These are phyloP conservation scores for Mucuna pruriens DNA, from an alignment of 306 rosid species.

Conservation along the genomic window DNA sequence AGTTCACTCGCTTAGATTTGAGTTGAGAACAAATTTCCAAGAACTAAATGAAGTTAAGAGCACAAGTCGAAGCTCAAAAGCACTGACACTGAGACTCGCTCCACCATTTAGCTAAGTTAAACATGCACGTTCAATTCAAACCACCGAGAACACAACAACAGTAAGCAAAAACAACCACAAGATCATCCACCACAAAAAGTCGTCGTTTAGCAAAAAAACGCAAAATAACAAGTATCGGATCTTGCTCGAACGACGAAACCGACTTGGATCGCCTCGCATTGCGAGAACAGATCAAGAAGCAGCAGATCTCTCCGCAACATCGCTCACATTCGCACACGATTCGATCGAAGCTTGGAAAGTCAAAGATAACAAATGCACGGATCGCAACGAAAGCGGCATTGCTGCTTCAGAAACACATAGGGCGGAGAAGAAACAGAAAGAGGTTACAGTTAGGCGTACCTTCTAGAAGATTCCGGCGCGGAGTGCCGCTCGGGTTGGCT, in stretches of 20 bases:
- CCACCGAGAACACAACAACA: neutral
- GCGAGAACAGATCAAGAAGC: slow-evolving; percentile 6
- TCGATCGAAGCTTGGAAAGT: slow-evolving; percentile 28
- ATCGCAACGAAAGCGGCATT: slow-evolving; percentile 35
- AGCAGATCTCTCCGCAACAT: slow-evolving; percentile 33
- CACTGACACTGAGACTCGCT: slow-evolving; percentile 7
- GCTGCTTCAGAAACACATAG: slow-evolving; percentile 12
- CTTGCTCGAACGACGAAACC: slow-evolving; percentile 43
- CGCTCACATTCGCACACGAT: slow-evolving; percentile 14
- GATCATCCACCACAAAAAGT: slow-evolving; percentile 8
- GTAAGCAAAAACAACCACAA: neutral
- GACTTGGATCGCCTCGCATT: slow-evolving; percentile 33
- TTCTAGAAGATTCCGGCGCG: slow-evolving; percentile 24
- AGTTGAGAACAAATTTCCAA: slow-evolving; percentile 5
- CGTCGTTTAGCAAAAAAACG: slow-evolving; percentile 17
- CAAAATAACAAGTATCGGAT: slow-evolving; percentile 38
- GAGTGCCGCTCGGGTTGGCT: slow-evolving; percentile 30
- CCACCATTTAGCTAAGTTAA: slow-evolving; percentile 5
- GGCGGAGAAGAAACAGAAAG: neutral
- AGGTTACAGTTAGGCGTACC: slow-evolving; percentile 31
- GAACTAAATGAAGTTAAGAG: slow-evolving; percentile 23
- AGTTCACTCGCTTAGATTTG: slow-evolving; percentile 22
- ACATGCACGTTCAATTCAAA: neutral
- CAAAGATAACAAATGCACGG: slow-evolving; percentile 11
- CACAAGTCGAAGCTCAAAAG: slow-evolving; percentile 23